phyloP scores from a whole-genome alignment of 495 filamentous ascomycete genomes.

The Tuber aestivum region DNA sequence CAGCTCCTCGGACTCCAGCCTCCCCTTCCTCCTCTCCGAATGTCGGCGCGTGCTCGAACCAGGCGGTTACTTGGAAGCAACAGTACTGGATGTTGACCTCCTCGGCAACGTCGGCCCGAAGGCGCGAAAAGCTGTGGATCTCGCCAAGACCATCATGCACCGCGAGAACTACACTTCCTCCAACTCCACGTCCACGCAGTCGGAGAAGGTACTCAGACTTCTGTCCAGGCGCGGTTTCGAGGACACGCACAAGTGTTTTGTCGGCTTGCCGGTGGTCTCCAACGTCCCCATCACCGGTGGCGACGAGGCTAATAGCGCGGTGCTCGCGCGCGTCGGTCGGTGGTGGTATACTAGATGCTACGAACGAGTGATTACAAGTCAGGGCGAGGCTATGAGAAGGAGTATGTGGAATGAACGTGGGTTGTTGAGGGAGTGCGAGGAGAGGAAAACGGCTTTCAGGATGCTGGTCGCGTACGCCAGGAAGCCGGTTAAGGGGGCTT shows the following conservation, averaged over 20 bases:
- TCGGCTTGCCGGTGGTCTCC: constrained; percentile 83
- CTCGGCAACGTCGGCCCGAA: constrained; percentile 71
- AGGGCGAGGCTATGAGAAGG: constrained; percentile 48
- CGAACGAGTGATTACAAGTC: constrained; percentile 54
- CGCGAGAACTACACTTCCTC: constrained; percentile 28
- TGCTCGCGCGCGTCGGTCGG: constrained; percentile 82
- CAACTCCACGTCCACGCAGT: constrained; percentile 42
- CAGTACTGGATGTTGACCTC: constrained; percentile 76
- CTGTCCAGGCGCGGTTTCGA: constrained; percentile 74
- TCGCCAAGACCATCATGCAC: constrained; percentile 41
- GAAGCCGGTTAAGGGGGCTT: constrained; percentile 52
- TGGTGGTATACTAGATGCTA: constrained; percentile 98
- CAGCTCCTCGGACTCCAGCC: constrained; percentile 70
- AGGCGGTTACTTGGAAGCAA: constrained; percentile 82
- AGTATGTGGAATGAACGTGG: constrained; percentile 78
- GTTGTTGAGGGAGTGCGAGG: constrained; percentile 77
- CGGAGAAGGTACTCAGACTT: constrained; percentile 70
- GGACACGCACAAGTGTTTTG: constrained; percentile 77
- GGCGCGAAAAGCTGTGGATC: constrained; percentile 66
- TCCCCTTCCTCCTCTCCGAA: constrained; percentile 69
- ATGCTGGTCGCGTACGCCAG: constrained; percentile 86
- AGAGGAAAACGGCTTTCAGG: constrained; percentile 77
- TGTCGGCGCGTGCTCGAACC: constrained; percentile 85
- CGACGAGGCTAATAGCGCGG: constrained; percentile 61
- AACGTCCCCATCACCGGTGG: constrained; percentile 23